Evolutionary conservation across 2,329 filamentous ascomycete genomes (phyloP).

Genomic region (Alternaria postmessia): DNA sequence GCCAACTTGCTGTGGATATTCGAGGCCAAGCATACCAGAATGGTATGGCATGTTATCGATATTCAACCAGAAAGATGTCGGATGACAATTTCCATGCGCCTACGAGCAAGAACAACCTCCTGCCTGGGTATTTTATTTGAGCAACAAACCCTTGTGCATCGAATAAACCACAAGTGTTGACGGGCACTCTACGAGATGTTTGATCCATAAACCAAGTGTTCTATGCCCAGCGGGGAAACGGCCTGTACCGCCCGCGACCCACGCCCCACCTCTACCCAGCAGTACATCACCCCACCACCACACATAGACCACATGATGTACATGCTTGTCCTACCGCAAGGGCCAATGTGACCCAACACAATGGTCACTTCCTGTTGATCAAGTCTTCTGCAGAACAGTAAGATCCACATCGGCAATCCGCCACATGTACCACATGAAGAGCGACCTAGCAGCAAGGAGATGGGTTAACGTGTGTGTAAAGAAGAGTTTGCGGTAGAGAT

Average conservation of each 20-base stretch:
- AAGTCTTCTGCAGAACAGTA: conserved; percentile 53
- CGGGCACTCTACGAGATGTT: neutral
- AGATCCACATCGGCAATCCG: conserved; percentile 81
- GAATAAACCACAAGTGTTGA: neutral
- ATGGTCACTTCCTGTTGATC: neutral
- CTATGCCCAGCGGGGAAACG: neutral
- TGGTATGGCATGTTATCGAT: neutral
- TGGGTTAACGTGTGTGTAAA: conserved; percentile 9
- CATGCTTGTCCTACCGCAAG: neutral
- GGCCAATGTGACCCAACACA: neutral
- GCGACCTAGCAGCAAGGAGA: conserved; percentile 61
- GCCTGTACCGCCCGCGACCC: neutral
- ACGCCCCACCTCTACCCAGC: neutral
- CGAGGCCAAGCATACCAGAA: neutral
- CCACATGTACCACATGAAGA: conserved; percentile 99
- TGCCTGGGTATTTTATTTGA: neutral
- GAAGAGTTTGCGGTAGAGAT: conserved; percentile 15
- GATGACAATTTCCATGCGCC: neutral
- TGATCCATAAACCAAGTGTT: neutral
- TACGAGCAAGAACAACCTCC: neutral
- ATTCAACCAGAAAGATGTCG: neutral
- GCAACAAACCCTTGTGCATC: neutral
- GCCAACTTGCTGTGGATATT: neutral
- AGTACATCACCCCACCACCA: neutral
- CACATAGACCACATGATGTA: conserved; percentile 1